Percentiles rank a stretch among this genome's conserved stretches.
phyloP scores from a whole-genome alignment of 805 yeast species.

The Dipodascus albidus region DNA sequence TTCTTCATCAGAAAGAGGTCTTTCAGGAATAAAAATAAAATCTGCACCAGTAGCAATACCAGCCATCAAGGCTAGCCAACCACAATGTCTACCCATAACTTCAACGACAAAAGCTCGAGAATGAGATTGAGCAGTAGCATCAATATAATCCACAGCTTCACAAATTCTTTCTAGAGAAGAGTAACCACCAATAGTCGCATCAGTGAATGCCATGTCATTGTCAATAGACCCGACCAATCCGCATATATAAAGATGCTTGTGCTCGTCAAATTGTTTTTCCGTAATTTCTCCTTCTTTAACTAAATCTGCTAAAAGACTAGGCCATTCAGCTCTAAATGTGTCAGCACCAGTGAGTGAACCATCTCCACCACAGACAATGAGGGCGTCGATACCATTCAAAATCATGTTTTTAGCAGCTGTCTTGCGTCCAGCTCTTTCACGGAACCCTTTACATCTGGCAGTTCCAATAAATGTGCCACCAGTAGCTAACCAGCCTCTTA shows the following conservation, averaged over 20 bases:
- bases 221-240: constrained; percentile 97
- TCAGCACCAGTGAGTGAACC: constrained; percentile 98
- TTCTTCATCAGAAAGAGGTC: constrained; percentile 60
- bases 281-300: constrained; percentile 45
- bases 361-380: constrained; percentile 97
- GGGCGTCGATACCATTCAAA: constrained; percentile 80
- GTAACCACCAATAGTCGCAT: constrained; percentile 92
- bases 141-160: constrained; percentile 90
- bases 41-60: constrained; percentile 97
- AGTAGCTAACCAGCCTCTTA: constrained; percentile 80
- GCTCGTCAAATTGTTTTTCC: constrained; percentile 43
- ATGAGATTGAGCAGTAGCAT: constrained; percentile 95
- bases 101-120: constrained; percentile 96
- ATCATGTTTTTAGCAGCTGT: constrained; percentile 78
- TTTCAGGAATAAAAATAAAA: constrained; percentile 87
- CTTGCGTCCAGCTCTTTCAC: constrained; percentile 76
- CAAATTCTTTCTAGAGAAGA: constrained; percentile 89
- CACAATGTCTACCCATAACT: constrained; percentile 99
- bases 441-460: constrained; percentile 81
- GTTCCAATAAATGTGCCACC: constrained; percentile 98
- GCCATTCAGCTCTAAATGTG: constrained; percentile 90
- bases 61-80: constrained; percentile 97
- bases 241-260: constrained; percentile 69
- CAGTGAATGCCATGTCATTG: constrained; percentile 96
- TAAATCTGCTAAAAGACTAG: constrained; percentile 68